A percentile compares a stretch with the other conserved stretches of the same genome.
These are phyloP conservation scores for Citrus australasica DNA, from an alignment of 345 rosid genomes.

Conservation along the genomic window DNA sequence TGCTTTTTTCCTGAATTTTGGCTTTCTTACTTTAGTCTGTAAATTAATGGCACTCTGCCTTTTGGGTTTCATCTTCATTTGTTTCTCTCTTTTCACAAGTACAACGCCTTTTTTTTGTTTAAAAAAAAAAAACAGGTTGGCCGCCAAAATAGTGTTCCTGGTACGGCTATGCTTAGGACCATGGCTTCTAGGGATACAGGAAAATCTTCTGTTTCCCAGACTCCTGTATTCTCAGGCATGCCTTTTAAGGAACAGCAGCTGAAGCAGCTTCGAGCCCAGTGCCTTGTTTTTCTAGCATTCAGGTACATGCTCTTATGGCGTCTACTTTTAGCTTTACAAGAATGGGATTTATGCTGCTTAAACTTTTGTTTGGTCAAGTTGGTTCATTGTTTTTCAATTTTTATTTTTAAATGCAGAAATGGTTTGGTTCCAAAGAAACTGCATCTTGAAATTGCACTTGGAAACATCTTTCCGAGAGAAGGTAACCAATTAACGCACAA, in stretches of 20 bases:
- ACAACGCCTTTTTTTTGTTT: background rate
- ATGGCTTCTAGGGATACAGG: slow-evolving; percentile 59
- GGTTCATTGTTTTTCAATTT: slow-evolving; percentile 7
- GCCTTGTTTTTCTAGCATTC: slow-evolving; percentile 89
- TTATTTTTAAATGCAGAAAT: slow-evolving; percentile 42
- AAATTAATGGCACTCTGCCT: background rate
- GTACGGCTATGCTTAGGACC: slow-evolving; percentile 43
- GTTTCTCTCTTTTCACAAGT: background rate
- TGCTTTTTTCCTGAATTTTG: background rate
- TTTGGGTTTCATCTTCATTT: background rate
- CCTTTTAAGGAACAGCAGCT: slow-evolving; percentile 88
- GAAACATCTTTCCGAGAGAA: slow-evolving; percentile 66
- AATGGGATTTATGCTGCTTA: background rate
- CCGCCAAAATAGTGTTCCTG: slow-evolving; percentile 42
- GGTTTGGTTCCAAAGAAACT: slow-evolving; percentile 74
- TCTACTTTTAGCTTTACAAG: slow-evolving; percentile 5
- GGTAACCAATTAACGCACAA: slow-evolving; percentile 31
- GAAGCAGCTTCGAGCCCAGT: slow-evolving; percentile 94
- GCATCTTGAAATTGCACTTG: slow-evolving; percentile 88
- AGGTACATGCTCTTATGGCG: slow-evolving; percentile 41
- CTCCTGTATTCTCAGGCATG: slow-evolving; percentile 40
- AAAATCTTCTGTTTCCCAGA: slow-evolving; percentile 52
- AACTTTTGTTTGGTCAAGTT: background rate
- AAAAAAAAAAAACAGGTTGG: slow-evolving; percentile 37
- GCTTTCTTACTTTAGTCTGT: background rate